A percentile compares a stretch with the other conserved stretches of the same genome.
Conservation (phyloP, 2,329 filamentous ascomycete genomes). For the Colletotrichum sp. region DNA sequence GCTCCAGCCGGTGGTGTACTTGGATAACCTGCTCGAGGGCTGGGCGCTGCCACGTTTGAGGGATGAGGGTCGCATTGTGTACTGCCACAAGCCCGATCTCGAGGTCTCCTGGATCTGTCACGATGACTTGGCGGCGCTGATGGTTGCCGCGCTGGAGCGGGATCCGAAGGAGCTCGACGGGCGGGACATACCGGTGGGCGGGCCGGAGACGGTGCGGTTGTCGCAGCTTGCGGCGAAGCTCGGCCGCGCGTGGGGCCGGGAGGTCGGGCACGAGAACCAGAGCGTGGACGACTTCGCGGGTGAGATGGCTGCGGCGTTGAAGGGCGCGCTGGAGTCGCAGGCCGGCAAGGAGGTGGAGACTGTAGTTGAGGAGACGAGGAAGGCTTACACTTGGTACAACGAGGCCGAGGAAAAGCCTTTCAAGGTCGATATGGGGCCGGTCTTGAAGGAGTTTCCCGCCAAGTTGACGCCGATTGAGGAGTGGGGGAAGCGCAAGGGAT, state of each 20-base stretch:
- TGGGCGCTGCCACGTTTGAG: slow-evolving; percentile 40
- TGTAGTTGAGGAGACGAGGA: slow-evolving; percentile 42
- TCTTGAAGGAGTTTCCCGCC: slow-evolving; percentile 31
- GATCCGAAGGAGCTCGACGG: slow-evolving; percentile 35
- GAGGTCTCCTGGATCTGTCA: slow-evolving; percentile 44
- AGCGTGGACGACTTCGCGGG: slow-evolving; percentile 24
- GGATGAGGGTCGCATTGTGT: slow-evolving; percentile 37
- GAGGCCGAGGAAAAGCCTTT: slow-evolving; percentile 41
- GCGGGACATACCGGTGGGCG: slow-evolving; percentile 37
- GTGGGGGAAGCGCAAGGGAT: not conserved
- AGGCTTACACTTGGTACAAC: slow-evolving; percentile 45
- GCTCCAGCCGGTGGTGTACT: slow-evolving; percentile 41
- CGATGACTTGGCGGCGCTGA: slow-evolving; percentile 41
- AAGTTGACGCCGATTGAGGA: not conserved
- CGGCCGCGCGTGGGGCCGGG: slow-evolving; percentile 33
- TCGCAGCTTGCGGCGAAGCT: slow-evolving; percentile 36
- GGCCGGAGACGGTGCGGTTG: slow-evolving; percentile 37
- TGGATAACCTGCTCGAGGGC: slow-evolving; percentile 43
- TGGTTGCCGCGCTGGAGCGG: slow-evolving; percentile 36
- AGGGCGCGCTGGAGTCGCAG: slow-evolving; percentile 34
- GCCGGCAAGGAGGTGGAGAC: slow-evolving; percentile 37
- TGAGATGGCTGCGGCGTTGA: slow-evolving; percentile 29
- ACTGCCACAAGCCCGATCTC: slow-evolving; percentile 42
- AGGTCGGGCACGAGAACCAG: slow-evolving; percentile 36
- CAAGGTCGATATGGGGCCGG: slow-evolving; percentile 38